Base-by-base conservation (phyloP, 2,329 filamentous ascomycete genomes). In the Salinomyces thailandicus region DNA sequence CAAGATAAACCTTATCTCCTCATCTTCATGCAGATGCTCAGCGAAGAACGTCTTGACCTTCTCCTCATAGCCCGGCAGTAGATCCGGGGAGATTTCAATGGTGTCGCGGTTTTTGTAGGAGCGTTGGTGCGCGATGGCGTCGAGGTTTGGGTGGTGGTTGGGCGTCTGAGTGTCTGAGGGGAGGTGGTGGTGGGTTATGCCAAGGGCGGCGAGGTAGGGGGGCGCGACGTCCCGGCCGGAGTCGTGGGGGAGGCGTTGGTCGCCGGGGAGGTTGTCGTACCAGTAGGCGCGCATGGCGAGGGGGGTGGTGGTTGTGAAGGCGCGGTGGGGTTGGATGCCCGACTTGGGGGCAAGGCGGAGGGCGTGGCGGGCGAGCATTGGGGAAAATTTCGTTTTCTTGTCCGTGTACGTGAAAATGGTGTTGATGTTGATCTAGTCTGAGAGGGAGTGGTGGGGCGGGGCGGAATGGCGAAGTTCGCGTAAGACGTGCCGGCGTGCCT, bases 11-110 rank as follows among this genome's bases (percentile, higher is more conserved):
- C 91, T 72, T 48, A 98, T 98, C 71, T 98, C 91, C 66, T 98
- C 91, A 51, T 98, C 91, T 67, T 98, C 91, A 59, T 98, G 91
- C 52, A 98, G 62, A 61, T 98, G 91, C 70, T 98, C 91, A 52
- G 82, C 61, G 67, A 96, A 98, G 68, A 98, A 98, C 48, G 64
- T 76, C 67, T 85, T 87, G 45, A 98, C 85, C 63, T 96, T 96
- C 45, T 82, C 75, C 63, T 98, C 89, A 66, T 96, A 98, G 30
- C 77, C 64, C 26, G 75, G 81, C 80, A 96, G 85, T 46, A 77
- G 81, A 45, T 78, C 69, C 0, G 87, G 89, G 5, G 85, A 93
- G 15, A 98, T 84, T 42, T 75, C 83, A 59, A 96, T 83, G 64
- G 93, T 79, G 66, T 98, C 91, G 39, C 89, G 82, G 69, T 96